Base-by-base conservation (phyloP, 2,329 filamentous ascomycete species). In the Ophiostoma tasmaniense region DNA sequence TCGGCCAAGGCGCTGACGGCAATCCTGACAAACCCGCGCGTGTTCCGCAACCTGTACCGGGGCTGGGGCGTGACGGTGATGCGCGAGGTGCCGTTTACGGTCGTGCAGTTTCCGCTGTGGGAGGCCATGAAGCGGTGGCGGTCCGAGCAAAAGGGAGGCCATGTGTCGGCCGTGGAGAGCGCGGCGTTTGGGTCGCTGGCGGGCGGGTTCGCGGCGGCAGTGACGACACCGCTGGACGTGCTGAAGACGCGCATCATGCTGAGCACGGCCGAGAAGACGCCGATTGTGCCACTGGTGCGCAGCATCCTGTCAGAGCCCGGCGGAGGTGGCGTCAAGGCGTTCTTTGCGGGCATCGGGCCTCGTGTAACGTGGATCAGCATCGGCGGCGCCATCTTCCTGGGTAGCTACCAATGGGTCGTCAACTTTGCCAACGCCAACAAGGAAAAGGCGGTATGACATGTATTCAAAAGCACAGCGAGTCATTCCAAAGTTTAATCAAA, bases 191-290 rank as follows among this genome's bases (percentile, higher is more conserved):
- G 95, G 0, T 93, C 90, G 74, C 76, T 93, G 45, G 88, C 92
- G 0, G 95, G 95, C 0, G 93, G 89, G 0, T 83, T 97, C 52
- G 93, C 95, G 0, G 95, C 95, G 0, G 94, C 87, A 0, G 77
- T 94, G 70, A 99, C 95, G 30, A 99, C 95, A 67, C 95, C 95
- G 52, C 80, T 99, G 72, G 95, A 99, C 79, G 95, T 99, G 71
- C 83, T 99, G 73, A 99, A 99, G 87, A 99, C 95, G 73, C 84
- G 95, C 72, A 89, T 98, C 79, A 99, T 99, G 95, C 82, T 99
- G 73, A 90, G 91, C 17, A 85, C 87, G 75, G 86, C 89, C 81
- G 86, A 89, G 81, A 86, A 82, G 74, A 86, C 85, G 77, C 85
- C 82, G 14, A 84, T 87, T 72, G 77, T 80, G 42, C 77, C 78